Evolutionary conservation across 441 rosid species (phyloP), one percentile per base, ranked within the genome.

Genomic region (Rhodomyrtus psidioides): DNA sequence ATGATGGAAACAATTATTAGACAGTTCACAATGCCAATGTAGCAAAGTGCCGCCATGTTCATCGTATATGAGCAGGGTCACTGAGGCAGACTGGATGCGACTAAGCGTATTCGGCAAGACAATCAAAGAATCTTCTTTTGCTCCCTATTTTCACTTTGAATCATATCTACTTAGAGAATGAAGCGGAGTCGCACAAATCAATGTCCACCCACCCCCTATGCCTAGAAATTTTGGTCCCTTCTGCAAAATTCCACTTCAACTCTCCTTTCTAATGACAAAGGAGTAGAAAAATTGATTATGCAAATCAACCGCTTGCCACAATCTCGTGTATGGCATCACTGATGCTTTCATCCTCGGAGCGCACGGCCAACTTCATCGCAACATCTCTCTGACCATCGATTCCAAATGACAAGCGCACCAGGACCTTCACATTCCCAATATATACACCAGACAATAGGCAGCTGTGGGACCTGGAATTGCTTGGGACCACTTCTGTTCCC

Each of bases 381-480:
- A 97, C 95, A n/a, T 95, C 99, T 90, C 91, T 96, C 44, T 93
- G 87, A 84, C 95, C 92, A 65, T 94, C 96, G 26, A 97, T 89
- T 85, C 99, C 99, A 86, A 97, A 97, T 82, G 96, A 98, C 89
- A 94, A 88, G 54, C 96, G 90, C 84, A 93, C 98, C 10, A 96
- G 94, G 86, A 96, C 98, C 92, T 88, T 93, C 87, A 92, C 94
- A 34, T 94, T 95, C 87, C 99, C 98, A 30, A 97, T 93, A 90
- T 92, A 97, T n/a, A 95, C 94, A 75, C 99, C 99, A 39, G 98
- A 96, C 26, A 96, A 88, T 83, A 97, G 88, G 84, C 99, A 95
- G 1, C 98, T 91, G 88, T 97, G 99, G 76, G 99, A 97, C 94
- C 99, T 95, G 88, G 99, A 95, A 90, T 95, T 97, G 94, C 87